phyloP scores from a whole-genome alignment of 129 eudicot genomes.

The Artemisia argyi region DNA sequence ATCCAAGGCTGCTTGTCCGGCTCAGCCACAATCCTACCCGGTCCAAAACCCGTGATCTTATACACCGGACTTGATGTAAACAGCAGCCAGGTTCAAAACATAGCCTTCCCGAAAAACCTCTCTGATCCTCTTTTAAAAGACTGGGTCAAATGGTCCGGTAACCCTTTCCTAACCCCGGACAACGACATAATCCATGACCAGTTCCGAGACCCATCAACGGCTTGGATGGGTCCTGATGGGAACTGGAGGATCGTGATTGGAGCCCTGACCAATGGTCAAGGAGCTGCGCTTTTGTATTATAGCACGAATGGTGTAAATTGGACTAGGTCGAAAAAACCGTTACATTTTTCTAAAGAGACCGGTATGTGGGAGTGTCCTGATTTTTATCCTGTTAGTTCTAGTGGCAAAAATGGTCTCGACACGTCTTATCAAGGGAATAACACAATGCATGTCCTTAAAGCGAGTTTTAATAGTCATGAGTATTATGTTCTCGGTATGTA shows the following conservation, averaged over 20 bases:
- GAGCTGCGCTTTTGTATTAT: slow-evolving; percentile 43
- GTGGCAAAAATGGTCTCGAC: slow-evolving; percentile 42
- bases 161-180: slow-evolving; percentile 47
- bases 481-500: slow-evolving; percentile 57
- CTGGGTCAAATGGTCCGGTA: slow-evolving; percentile 56
- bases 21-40: slow-evolving; percentile 58
- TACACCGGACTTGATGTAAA: slow-evolving; percentile 55
- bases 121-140: slow-evolving; percentile 54
- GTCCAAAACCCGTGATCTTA: slow-evolving; percentile 41
- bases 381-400: slow-evolving; percentile 51
- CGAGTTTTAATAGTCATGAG: slow-evolving; percentile 37
- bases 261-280: slow-evolving; percentile 31
- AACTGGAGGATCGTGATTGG: slow-evolving; percentile 58
- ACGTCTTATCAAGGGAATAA: slow-evolving; percentile 36
- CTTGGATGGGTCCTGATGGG: slow-evolving; percentile 54
- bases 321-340: slow-evolving; percentile 41
- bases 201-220: slow-evolving; percentile 69
- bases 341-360: slow-evolving; percentile 29
- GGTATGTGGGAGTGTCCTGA: slow-evolving; percentile 83
- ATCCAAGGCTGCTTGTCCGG: slow-evolving; percentile 61
- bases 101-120: slow-evolving; percentile 55
- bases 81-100: slow-evolving; percentile 54
- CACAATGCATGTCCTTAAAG: slow-evolving; percentile 56
- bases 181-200: slow-evolving; percentile 20
- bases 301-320: slow-evolving; percentile 53